phyloP scores from a whole-genome alignment of 257 asterid species.

The Henckelia pumila region DNA sequence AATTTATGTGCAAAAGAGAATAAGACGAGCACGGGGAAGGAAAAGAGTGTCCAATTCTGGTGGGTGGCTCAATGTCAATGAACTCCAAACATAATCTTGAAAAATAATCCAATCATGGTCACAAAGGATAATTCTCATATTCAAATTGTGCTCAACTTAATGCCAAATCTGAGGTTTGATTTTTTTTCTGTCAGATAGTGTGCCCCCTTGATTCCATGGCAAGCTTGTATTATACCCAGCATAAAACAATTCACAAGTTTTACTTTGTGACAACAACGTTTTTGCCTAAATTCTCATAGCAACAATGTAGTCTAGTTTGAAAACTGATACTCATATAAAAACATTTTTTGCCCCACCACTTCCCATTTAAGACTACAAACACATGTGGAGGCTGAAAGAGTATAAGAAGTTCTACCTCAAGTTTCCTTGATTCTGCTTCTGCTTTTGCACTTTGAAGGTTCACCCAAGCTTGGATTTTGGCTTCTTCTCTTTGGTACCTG shows the following conservation, averaged over 20 bases:
- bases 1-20: slow-evolving; percentile 20
- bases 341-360: too few relatives aligned
- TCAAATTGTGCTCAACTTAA: slow-evolving; percentile 1
- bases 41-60: slow-evolving; percentile 31
- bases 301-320: not conserved
- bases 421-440: slow-evolving; percentile 97
- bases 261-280: not conserved
- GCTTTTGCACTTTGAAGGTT: slow-evolving; percentile 94
- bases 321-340: too few relatives aligned
- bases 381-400: not conserved
- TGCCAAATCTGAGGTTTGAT: slow-evolving; percentile 1
- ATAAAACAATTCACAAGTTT: not conserved
- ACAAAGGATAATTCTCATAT: slow-evolving; percentile 4
- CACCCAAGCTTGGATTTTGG: slow-evolving; percentile 96
- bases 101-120: slow-evolving; percentile 24
- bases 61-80: slow-evolving; percentile 67
- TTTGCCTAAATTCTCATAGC: too few relatives aligned
- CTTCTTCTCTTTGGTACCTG: slow-evolving; percentile 97
- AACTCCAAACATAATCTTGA: slow-evolving; percentile 37
- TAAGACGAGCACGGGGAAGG: slow-evolving; percentile 29
- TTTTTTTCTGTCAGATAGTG: not conserved
- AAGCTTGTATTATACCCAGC: not conserved
- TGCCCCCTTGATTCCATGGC: not conserved
- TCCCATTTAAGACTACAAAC: too few relatives aligned
- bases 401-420: slow-evolving; percentile 59